Base-by-base conservation (phyloP, 495 filamentous ascomycete species). In the Aspergillus olivimuriae region DNA sequence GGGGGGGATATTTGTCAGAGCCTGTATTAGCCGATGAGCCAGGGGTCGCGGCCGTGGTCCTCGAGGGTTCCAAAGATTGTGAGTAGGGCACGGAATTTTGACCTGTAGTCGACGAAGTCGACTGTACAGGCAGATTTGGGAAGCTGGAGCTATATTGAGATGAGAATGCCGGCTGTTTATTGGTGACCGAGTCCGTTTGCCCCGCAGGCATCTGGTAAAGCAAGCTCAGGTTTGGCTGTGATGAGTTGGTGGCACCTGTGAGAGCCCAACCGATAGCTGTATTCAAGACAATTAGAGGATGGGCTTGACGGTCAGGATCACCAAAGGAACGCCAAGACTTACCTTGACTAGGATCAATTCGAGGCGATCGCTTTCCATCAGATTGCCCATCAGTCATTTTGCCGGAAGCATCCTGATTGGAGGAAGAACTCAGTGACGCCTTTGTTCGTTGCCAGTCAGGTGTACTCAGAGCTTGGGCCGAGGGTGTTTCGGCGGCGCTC, bases 201-300 rank as follows among this genome's bases (percentile, higher is more conserved):
- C 53, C 46, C 7, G 60, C 61, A 6, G 68, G 66, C 58, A 68
- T 77, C 44, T 85, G 78, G 53, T 84, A 88, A 32, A 88, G 69
- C 33, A 87, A 66, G 36, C 86, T 88, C 3, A 90, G 64, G 53
- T 83, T 89, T 0, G 84, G 81, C 50, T 83, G 87, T 5, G 86
- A 83, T 14, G 86, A 89, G 54, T 89, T 86, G 19, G 83, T 88
- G 11, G 83, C 87, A 34, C 86, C 86, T 2, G 86, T 87, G 15
- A 90, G 72, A 24, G 85, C 84, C 77, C 81, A 88, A 11, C 83
- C 86, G 40, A 88, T 80, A 2, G 84, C 81, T 69, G 60, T 45
- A n/a, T n/a, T n/a, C n/a, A n/a, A n/a, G n/a, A n/a, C n/a, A n/a
- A n/a, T n/a, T n/a, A n/a, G 22, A 28, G 30, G 10, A 34, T 9